Evolutionary conservation across 2,329 filamentous ascomycete species (phyloP).

Genomic region (Talaromyces pinophilus): DNA sequence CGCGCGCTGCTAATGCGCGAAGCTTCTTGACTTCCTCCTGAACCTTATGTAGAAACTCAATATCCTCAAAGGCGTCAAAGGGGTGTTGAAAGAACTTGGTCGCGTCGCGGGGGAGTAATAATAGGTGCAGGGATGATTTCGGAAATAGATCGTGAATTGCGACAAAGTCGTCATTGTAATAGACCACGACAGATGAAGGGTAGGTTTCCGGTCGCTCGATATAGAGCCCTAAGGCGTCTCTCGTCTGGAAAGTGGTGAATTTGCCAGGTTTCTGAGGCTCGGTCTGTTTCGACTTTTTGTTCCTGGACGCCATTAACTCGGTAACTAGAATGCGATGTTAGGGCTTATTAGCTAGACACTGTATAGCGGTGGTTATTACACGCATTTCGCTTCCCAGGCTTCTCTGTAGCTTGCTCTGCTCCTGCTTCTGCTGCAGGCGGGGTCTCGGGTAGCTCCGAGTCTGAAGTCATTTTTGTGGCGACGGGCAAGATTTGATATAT

Average conservation of each 20-base stretch:
- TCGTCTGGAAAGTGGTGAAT: conserved; percentile 46
- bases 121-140: conserved; percentile 79
- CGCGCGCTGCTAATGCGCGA: conserved; percentile 66
- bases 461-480: neutral
- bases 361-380: conserved; percentile 31
- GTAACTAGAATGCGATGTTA: conserved; percentile 43
- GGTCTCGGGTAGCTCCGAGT: conserved; percentile 23
- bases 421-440: conserved; percentile 4
- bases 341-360: neutral
- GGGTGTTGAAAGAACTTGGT: conserved; percentile 67
- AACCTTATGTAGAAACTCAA: conserved; percentile 66
- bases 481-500: neutral
- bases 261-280: conserved; percentile 23
- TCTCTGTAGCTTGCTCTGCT: conserved; percentile 21
- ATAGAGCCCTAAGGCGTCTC: conserved; percentile 68
- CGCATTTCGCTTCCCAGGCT: conserved; percentile 39
- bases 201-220: conserved; percentile 63
- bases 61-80: conserved; percentile 72
- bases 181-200: conserved; percentile 62
- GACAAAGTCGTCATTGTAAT: conserved; percentile 68
- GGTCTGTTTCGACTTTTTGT: conserved; percentile 40
- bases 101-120: conserved; percentile 77
- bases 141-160: conserved; percentile 82
- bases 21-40: conserved; percentile 63
- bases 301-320: conserved; percentile 57